A percentile compares a stretch with the other conserved stretches of the same genome.
Conservation (phyloP, 805 yeast species). For the Candida yuanshanica region DNA sequence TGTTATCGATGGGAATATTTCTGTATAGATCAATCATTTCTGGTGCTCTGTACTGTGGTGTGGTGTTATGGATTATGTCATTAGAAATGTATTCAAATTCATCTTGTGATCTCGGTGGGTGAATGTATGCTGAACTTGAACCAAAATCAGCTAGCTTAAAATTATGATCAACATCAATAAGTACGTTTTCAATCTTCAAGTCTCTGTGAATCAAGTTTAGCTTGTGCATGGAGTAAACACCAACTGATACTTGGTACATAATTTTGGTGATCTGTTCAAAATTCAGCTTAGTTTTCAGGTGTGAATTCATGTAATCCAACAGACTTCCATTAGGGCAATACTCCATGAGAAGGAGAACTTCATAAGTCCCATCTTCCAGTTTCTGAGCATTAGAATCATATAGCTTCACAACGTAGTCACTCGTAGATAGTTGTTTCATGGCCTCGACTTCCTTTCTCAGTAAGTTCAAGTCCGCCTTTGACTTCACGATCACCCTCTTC, state of each 20-base stretch:
- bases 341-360: slow-evolving; percentile 90
- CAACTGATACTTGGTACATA: slow-evolving; percentile 75
- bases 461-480: slow-evolving; percentile 59
- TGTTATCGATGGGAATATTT: slow-evolving; percentile 82
- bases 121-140: slow-evolving; percentile 63
- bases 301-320: slow-evolving; percentile 84
- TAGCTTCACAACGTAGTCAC: slow-evolving; percentile 58
- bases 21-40: slow-evolving; percentile 91
- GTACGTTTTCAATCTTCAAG: slow-evolving; percentile 89
- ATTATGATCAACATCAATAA: slow-evolving; percentile 61
- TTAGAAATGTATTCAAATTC: slow-evolving; percentile 74
- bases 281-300: slow-evolving; percentile 69
- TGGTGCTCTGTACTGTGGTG: slow-evolving; percentile 93
- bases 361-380: slow-evolving; percentile 51
- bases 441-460: slow-evolving; percentile 74
- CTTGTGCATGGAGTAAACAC: slow-evolving; percentile 81
- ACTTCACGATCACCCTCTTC: slow-evolving; percentile 69
- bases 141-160: slow-evolving; percentile 95
- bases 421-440: slow-evolving; percentile 56
- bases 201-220: slow-evolving; percentile 77
- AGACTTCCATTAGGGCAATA: slow-evolving; percentile 83
- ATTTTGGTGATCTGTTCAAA: slow-evolving; percentile 77
- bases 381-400: slow-evolving; percentile 75
- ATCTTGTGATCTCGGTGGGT: slow-evolving; percentile 70
- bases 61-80: slow-evolving; percentile 84